Evolutionary conservation across 75 land plant species (phyloP).

Genomic region (Sequoia sempervirens): DNA sequence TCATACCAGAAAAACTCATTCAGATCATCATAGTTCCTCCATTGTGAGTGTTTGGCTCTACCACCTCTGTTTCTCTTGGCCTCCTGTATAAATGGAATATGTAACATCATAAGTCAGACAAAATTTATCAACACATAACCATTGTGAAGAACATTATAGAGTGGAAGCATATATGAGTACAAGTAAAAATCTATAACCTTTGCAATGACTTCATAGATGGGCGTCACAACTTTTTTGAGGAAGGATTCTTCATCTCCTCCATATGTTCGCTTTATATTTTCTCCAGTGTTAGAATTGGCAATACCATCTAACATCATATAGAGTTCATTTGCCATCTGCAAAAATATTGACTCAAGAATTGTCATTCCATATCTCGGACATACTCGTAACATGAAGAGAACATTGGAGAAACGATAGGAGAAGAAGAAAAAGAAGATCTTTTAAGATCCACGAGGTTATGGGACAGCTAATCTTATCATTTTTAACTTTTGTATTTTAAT

Average conservation of each 20-base stretch:
- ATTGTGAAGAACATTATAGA: slow-evolving; percentile 15
- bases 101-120: not conserved
- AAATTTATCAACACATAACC: slow-evolving; percentile 10
- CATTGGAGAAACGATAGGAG: not conserved
- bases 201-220: slow-evolving; percentile 76
- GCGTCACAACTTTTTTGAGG: slow-evolving; percentile 70
- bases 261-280: slow-evolving; percentile 69
- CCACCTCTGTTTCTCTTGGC: slow-evolving; percentile 59
- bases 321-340: slow-evolving; percentile 90
- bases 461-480: no score
- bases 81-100: slow-evolving; percentile 39
- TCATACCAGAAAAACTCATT: slow-evolving; percentile 94
- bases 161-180: not conserved
- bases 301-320: slow-evolving; percentile 49
- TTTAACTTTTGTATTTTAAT: no score
- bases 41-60: slow-evolving; percentile 72
- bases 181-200: slow-evolving; percentile 33
- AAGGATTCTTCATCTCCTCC: slow-evolving; percentile 77
- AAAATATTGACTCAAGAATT: slow-evolving; percentile 2
- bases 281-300: slow-evolving; percentile 68
- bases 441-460: no score
- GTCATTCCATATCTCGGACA: not conserved
- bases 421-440: no score
- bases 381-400: not conserved
- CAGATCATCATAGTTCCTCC: slow-evolving; percentile 98